Conservation (phyloP, 176 grass and related monocot species). For the Thinopyrum elongatum region DNA sequence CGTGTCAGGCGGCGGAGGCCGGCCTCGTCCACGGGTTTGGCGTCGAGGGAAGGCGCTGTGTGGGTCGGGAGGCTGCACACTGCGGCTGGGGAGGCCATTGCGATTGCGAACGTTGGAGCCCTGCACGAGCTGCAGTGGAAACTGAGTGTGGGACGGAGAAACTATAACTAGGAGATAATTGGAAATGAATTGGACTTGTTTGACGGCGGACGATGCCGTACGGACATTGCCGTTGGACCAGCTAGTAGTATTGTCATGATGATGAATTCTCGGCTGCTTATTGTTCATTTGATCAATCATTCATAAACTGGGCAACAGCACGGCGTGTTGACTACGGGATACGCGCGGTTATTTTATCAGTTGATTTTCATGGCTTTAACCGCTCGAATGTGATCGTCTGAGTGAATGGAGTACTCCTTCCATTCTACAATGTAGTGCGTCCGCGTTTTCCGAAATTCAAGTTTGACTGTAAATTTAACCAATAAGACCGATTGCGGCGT, state of each 20-base stretch:
- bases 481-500: no score
- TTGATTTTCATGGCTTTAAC: background rate
- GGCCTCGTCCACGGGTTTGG: background rate
- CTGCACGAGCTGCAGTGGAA: background rate
- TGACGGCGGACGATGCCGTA: background rate
- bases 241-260: background rate
- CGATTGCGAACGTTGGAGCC: background rate
- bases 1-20: background rate
- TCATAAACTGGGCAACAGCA: background rate
- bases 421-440: no score
- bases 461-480: no score
- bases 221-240: no score
- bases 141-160: background rate
- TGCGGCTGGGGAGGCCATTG: background rate
- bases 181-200: background rate
- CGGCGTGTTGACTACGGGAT: background rate
- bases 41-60: background rate
- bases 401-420: no score
- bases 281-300: background rate
- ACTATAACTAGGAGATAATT: background rate
- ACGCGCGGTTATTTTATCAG: background rate
- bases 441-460: no score
- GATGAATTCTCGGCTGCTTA: background rate
- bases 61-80: slow-evolving; percentile 4
- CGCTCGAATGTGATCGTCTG: no score